phyloP scores from a whole-genome alignment of 169 alveolate species.

The Plasmodium inui region DNA sequence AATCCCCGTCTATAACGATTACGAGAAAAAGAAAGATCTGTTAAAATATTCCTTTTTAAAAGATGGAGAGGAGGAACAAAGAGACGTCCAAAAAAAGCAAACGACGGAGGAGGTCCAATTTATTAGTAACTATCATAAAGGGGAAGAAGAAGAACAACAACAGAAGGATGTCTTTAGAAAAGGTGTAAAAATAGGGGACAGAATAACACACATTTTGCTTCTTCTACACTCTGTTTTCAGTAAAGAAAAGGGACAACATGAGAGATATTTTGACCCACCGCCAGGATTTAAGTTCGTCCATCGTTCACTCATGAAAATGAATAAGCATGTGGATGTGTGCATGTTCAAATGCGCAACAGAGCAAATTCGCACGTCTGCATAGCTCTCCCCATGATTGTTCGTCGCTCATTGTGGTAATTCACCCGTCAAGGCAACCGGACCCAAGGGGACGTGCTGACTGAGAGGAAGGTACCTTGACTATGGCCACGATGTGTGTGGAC shows the following conservation, averaged over 20 bases:
- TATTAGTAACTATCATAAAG: constrained; percentile 23
- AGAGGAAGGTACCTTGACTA: constrained; percentile 32
- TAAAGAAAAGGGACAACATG: constrained; percentile 63
- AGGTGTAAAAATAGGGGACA: not conserved
- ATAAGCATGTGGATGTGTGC: not conserved
- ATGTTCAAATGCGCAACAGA: not conserved
- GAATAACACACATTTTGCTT: not conserved
- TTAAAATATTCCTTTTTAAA: constrained; percentile 32
- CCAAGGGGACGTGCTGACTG: constrained; percentile 43
- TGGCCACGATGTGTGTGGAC: not conserved
- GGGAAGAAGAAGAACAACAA: not conserved
- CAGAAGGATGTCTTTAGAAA: not conserved
- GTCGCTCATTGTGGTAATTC: not conserved
- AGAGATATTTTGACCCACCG: constrained; percentile 44
- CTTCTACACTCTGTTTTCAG: constrained; percentile 2
- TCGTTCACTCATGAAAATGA: not conserved
- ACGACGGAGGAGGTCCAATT: constrained; percentile 31
- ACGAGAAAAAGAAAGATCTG: constrained; percentile 54
- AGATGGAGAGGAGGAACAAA: constrained; percentile 30
- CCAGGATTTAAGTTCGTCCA: constrained; percentile 32
- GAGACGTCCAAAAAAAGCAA: constrained; percentile 19
- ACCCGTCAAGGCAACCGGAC: constrained; percentile 32
- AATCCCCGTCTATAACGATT: constrained; percentile 58
- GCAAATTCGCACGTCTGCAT: not conserved
- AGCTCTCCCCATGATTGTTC: not conserved